These are phyloP conservation scores for Colletotrichum phormii DNA, from an alignment of 2,329 filamentous ascomycete species.

Conservation along the genomic window DNA sequence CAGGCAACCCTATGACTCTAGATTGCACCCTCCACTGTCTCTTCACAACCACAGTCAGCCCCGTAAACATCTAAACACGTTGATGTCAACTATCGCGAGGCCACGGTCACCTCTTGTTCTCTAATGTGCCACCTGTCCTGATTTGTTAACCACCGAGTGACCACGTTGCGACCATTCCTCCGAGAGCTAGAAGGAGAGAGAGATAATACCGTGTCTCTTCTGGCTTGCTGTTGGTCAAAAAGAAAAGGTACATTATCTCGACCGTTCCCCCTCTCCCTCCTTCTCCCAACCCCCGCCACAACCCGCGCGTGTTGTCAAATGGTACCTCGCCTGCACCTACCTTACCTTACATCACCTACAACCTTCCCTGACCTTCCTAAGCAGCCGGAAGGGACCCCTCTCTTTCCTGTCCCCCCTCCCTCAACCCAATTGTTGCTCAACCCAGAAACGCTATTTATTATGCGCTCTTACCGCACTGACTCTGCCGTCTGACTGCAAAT, in stretches of 20 bases:
- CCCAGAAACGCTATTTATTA: slow-evolving; percentile 31
- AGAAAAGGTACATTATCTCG: slow-evolving; percentile 9
- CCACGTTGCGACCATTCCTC: neutral
- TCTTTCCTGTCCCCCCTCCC: neutral
- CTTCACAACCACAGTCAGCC: neutral
- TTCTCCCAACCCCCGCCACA: slow-evolving; percentile 10
- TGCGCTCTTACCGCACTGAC: slow-evolving; percentile 30
- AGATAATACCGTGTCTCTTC: slow-evolving; percentile 18
- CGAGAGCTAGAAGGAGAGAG: neutral
- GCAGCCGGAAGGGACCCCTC: neutral
- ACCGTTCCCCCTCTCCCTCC: neutral
- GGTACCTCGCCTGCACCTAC: slow-evolving; percentile 1
- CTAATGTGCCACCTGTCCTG: slow-evolving; percentile 23
- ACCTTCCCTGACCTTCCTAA: neutral
- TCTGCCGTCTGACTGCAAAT: slow-evolving; percentile 4
- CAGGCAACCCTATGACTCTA: slow-evolving; percentile 29
- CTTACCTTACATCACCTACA: slow-evolving; percentile 1
- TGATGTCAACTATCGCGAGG: slow-evolving; percentile 11
- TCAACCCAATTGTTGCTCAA: slow-evolving; percentile 4
- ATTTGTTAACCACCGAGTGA: neutral
- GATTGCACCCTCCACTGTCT: neutral
- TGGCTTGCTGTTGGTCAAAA: neutral
- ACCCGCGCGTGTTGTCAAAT: slow-evolving; percentile 2
- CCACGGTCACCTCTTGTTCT: slow-evolving; percentile 19
- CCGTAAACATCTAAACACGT: neutral